Evolutionary conservation across 2,329 filamentous ascomycete genomes (phyloP).

Genomic region (Didymella keratinophila): DNA sequence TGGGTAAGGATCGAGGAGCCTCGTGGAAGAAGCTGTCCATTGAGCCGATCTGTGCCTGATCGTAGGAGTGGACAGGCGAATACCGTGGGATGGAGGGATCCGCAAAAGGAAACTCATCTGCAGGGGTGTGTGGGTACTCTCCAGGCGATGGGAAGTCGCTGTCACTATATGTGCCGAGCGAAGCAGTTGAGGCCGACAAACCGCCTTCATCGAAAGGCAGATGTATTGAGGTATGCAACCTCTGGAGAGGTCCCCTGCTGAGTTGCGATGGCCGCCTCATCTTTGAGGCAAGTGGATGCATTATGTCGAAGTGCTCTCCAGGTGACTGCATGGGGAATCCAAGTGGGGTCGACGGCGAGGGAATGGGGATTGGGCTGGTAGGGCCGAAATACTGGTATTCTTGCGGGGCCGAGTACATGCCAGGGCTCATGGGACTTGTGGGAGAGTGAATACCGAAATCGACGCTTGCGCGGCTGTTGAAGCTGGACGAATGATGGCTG

Average conservation of each 20-base stretch:
- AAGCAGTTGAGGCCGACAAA: conserved; percentile 56
- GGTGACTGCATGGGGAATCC: conserved; percentile 51
- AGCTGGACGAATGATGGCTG: conserved; percentile 38
- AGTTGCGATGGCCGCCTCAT: conserved; percentile 48
- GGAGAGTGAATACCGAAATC: conserved; percentile 47
- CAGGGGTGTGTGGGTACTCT: conserved; percentile 58
- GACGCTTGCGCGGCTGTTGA: conserved; percentile 42
- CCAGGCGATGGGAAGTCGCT: conserved; percentile 58
- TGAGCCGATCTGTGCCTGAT: conserved; percentile 49
- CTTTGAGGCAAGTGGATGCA: conserved; percentile 47
- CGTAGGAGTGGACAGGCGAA: conserved; percentile 43
- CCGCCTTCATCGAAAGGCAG: conserved; percentile 52
- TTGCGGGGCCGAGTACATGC: conserved; percentile 45
- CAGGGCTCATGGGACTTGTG: conserved; percentile 47
- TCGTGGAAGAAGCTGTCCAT: conserved; percentile 49
- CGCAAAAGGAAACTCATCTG: conserved; percentile 53
- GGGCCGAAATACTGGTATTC: conserved; percentile 49
- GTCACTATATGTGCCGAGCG: conserved; percentile 57
- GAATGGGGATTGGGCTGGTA: conserved; percentile 53
- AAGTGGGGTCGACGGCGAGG: conserved; percentile 46
- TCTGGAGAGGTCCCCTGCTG: conserved; percentile 52
- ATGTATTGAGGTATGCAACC: conserved; percentile 53
- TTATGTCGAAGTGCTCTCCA: conserved; percentile 48
- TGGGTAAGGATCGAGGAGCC: conserved; percentile 47
- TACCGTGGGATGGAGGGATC: conserved; percentile 51